A percentile compares a stretch with the other conserved stretches of the same genome.
Conservation (phyloP, 108 stramenopile species). For the Tribonema minus region DNA sequence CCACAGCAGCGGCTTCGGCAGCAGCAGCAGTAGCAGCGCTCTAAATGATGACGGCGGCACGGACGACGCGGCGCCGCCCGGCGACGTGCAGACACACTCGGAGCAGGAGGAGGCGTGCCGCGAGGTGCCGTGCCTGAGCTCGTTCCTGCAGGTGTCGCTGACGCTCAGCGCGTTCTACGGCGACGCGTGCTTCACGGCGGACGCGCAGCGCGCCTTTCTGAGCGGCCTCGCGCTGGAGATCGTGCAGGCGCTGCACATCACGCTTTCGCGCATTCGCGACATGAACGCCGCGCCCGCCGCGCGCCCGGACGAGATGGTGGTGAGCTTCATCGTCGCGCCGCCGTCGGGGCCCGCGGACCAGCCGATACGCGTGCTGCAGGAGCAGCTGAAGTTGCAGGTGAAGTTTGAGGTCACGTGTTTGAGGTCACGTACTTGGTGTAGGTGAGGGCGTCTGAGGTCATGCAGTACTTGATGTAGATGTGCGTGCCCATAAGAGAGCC, state of each 20-base stretch:
- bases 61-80: neutral
- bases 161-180: constrained; percentile 18
- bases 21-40: too few species aligned
- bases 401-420: neutral
- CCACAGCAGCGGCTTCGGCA: too few species aligned
- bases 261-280: constrained; percentile 10
- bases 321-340: constrained; percentile 17
- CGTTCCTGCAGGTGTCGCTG: constrained; percentile 26
- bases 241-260: constrained; percentile 26
- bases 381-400: constrained; percentile 28
- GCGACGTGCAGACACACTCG: neutral
- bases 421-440: neutral
- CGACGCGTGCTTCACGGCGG: constrained; percentile 25
- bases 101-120: constrained; percentile 2
- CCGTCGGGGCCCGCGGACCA: constrained; percentile 3
- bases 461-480: neutral
- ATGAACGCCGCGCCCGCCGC: constrained; percentile 14
- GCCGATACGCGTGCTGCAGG: constrained; percentile 5
- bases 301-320: constrained; percentile 25
- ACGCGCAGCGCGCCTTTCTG: constrained; percentile 21
- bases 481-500: neutral
- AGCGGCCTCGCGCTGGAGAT: constrained; percentile 22
- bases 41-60: too few species aligned
- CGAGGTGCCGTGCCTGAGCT: constrained; percentile 6
- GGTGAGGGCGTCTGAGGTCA: neutral